Percentiles rank a stretch among this genome's conserved stretches.
These are phyloP conservation scores for Pestalotiopsis sp. DNA, from an alignment of 2,329 filamentous ascomycete genomes.

Conservation along the genomic window DNA sequence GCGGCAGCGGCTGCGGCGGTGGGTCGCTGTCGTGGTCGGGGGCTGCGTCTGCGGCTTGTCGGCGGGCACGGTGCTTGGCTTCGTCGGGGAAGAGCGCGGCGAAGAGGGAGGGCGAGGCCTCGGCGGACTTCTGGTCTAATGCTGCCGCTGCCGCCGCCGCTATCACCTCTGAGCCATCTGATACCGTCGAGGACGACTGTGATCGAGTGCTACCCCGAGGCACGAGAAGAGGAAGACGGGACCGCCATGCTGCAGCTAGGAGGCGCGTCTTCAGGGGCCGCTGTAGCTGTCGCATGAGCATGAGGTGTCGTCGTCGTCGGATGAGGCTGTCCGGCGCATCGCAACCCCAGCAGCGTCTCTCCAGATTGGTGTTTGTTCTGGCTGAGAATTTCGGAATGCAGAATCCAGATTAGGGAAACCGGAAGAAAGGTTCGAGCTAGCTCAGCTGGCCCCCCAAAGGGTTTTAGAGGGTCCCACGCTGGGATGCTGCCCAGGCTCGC, in stretches of 20 bases:
- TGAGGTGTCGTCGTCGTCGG: slow-evolving; percentile 25
- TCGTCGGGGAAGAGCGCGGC: slow-evolving; percentile 60
- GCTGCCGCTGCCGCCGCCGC: slow-evolving; percentile 6
- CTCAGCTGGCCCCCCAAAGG: not conserved
- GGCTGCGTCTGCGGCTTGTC: not conserved
- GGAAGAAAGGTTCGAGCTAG: not conserved
- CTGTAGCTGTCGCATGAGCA: slow-evolving; percentile 35
- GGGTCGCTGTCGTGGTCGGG: not conserved
- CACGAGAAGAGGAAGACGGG: slow-evolving; percentile 18
- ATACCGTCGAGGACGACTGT: not conserved
- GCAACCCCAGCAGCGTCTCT: slow-evolving; percentile 12
- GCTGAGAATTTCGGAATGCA: not conserved
- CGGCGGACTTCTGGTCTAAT: slow-evolving; percentile 3
- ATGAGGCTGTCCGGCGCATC: slow-evolving; percentile 29
- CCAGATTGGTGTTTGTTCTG: not conserved
- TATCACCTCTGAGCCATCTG: not conserved
- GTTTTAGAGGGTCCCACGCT: not conserved
- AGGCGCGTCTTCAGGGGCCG: slow-evolving; percentile 32
- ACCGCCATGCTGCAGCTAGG: slow-evolving; percentile 31
- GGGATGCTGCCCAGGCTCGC: not conserved
- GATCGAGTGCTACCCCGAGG: slow-evolving; percentile 21
- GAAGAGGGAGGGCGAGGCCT: slow-evolving; percentile 33
- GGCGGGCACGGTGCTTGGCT: slow-evolving; percentile 24
- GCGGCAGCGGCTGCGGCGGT: not conserved
- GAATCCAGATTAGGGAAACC: not conserved